Conservation (phyloP, 139 green algal species). For the Eudorina sp. region DNA sequence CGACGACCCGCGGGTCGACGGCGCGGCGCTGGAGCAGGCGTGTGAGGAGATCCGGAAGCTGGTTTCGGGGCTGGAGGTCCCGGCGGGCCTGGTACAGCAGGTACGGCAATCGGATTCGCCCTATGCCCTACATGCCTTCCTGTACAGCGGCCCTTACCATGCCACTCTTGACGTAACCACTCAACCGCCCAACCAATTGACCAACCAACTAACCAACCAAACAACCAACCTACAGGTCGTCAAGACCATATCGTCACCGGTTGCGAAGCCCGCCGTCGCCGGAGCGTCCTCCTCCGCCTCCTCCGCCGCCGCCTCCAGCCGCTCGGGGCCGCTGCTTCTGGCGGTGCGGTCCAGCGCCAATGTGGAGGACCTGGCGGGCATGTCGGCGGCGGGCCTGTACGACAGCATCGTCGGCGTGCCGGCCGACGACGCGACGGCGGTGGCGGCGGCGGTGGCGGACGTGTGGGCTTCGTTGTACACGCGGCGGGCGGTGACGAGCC, state of each 20-base stretch:
- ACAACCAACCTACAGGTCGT: no score
- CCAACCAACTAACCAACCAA: no score
- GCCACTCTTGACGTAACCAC: neutral
- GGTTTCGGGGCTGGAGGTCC: slow-evolving; percentile 48
- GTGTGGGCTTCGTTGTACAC: slow-evolving; percentile 97
- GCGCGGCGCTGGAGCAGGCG: slow-evolving; percentile 44
- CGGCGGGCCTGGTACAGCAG: slow-evolving; percentile 47
- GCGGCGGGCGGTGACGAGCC: slow-evolving; percentile 85
- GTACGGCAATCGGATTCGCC: neutral
- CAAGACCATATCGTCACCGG: no score
- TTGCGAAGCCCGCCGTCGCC: neutral
- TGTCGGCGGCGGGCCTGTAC: slow-evolving; percentile 94
- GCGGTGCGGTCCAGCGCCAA: slow-evolving; percentile 88
- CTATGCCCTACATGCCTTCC: neutral
- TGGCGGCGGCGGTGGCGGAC: slow-evolving; percentile 71
- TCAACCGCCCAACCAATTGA: no score
- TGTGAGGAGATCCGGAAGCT: slow-evolving; percentile 68
- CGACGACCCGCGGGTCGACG: slow-evolving; percentile 42
- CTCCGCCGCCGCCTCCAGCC: neutral
- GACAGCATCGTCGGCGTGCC: slow-evolving; percentile 79
- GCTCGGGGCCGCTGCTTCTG: slow-evolving; percentile 33
- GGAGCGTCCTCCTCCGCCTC: neutral
- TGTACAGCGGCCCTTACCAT: neutral
- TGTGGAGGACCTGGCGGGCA: slow-evolving; percentile 94
- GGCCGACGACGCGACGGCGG: slow-evolving; percentile 54